Percentiles rank a stretch among this genome's conserved stretches.
Evolutionary conservation across 2,329 filamentous ascomycete species (phyloP).

Genomic region (Fusarium tuaranense): DNA sequence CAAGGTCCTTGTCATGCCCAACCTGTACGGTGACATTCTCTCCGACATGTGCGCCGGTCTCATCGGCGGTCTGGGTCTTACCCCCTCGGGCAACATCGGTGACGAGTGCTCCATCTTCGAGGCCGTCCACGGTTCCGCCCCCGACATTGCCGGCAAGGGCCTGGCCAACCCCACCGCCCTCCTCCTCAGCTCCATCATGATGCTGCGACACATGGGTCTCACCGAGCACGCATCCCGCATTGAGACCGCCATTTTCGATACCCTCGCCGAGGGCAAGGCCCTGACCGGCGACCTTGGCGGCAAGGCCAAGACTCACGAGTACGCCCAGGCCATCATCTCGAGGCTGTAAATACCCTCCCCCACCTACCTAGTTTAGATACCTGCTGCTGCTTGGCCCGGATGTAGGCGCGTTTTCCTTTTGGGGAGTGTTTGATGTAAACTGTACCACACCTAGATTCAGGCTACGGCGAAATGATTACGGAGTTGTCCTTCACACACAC

Average conservation of each 20-base stretch:
- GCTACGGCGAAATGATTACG: slow-evolving; percentile 46
- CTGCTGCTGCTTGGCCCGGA: slow-evolving; percentile 36
- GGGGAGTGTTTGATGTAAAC: slow-evolving; percentile 46
- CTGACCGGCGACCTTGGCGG: slow-evolving; percentile 97
- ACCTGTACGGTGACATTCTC: slow-evolving; percentile 96
- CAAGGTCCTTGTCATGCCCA: slow-evolving; percentile 98
- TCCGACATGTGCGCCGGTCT: slow-evolving; percentile 99
- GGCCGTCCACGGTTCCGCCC: slow-evolving; percentile 96
- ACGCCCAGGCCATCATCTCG: slow-evolving; percentile 88
- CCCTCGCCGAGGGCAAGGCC: slow-evolving; percentile 93
- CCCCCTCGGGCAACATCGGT: slow-evolving; percentile 97
- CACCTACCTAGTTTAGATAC: slow-evolving; percentile 39
- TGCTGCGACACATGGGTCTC: slow-evolving; percentile 98
- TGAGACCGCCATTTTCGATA: slow-evolving; percentile 94
- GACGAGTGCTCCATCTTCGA: slow-evolving; percentile 99
- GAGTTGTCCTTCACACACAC: slow-evolving; percentile 32
- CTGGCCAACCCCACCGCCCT: slow-evolving; percentile 98
- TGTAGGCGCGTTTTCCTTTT: slow-evolving; percentile 37
- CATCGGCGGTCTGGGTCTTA: slow-evolving; percentile 96
- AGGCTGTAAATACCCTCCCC: slow-evolving; percentile 62
- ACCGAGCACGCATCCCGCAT: slow-evolving; percentile 86
- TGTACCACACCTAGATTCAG: slow-evolving; percentile 47
- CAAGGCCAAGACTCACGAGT: slow-evolving; percentile 95
- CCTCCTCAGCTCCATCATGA: slow-evolving; percentile 97
- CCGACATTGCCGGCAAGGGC: slow-evolving; percentile 95